Base-by-base conservation (phyloP, 768 basidiomycete genomes). In the Gyrodon lividus region DNA sequence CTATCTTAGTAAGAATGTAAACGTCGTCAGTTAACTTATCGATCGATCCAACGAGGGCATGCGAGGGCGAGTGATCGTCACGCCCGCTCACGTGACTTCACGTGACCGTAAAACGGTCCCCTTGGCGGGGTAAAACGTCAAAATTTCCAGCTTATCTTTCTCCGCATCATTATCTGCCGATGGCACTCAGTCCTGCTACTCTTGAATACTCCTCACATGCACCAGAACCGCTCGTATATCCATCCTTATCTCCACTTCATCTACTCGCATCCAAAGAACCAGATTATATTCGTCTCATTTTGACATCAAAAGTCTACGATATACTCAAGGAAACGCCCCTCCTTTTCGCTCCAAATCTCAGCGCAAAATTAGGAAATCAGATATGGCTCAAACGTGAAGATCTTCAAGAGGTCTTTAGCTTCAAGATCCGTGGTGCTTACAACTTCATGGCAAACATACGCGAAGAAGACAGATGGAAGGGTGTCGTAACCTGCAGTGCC, bases 351-450 rank as follows among this genome's bases (percentile, higher is more conserved):
- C 81, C 84, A 16, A 92, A 90, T 64, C 81, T 99, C 19, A 95
- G 92, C 60, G 72, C 86, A 54, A 84, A 87, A 55, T 77, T 98
- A 1, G 97, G 97, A 1, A 93, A 92, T 66, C 82, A 95, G 59
- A 88, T 99, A 70, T 95, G 87, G 84, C 81, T 99, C 52, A 99
- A 99, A 72, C 83, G 97, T 22, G 97, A 99, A 70, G 97, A 99
- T 63, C 78, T 97, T 2, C 96, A 98, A 41, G 87, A 92, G 63
- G 97, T 99, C 17, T 99, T 99, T 69, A 95, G 92, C 68, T 99
- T 99, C 84, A 99, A 99, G 67, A 94, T 98, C 42, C 79, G 97
- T 5, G 97, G 97, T 20, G 97, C 97, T 28, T 99, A 97, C 75
- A 99, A 99, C 70, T 91, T 97, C 62, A 99, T 99, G 96, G 92